Percentiles rank a stretch among this genome's conserved stretches.
Evolutionary conservation across 169 alveolate genomes (phyloP).

Genomic region (Eimeria mitis): DNA sequence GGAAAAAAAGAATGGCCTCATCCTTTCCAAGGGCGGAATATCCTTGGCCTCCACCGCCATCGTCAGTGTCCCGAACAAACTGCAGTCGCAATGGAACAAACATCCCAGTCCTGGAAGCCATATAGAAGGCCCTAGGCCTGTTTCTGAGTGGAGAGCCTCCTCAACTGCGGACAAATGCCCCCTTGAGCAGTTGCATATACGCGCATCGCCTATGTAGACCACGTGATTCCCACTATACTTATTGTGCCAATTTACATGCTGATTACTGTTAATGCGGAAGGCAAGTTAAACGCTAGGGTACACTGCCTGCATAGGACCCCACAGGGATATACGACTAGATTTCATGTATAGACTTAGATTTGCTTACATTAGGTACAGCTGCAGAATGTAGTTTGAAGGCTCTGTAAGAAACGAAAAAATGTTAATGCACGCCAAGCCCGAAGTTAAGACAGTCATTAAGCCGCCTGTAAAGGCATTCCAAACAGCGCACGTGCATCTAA

Average conservation of each 20-base stretch:
- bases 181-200: not conserved
- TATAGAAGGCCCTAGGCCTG: not conserved
- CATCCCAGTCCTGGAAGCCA: not conserved
- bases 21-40: conserved; percentile 59
- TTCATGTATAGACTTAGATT: not conserved
- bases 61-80: conserved; percentile 77
- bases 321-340: not conserved
- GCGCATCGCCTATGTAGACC: not conserved
- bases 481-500: not conserved
- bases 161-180: not conserved
- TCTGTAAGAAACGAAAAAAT: conserved; percentile 33
- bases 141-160: not conserved
- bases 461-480: conserved; percentile 38
- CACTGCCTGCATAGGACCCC: not conserved
- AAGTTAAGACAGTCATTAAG: not conserved
- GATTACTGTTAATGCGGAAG: not conserved
- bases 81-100: conserved; percentile 7
- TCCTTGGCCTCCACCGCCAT: conserved; percentile 78
- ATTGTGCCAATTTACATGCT: not conserved
- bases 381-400: conserved; percentile 68
- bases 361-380: conserved; percentile 68
- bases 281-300: not conserved
- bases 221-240: not conserved
- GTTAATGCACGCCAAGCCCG: conserved; percentile 66
- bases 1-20: conserved; percentile 57